Evolutionary conservation across 345 rosid genomes (phyloP).

Genomic region (Eucalyptus victrix): DNA sequence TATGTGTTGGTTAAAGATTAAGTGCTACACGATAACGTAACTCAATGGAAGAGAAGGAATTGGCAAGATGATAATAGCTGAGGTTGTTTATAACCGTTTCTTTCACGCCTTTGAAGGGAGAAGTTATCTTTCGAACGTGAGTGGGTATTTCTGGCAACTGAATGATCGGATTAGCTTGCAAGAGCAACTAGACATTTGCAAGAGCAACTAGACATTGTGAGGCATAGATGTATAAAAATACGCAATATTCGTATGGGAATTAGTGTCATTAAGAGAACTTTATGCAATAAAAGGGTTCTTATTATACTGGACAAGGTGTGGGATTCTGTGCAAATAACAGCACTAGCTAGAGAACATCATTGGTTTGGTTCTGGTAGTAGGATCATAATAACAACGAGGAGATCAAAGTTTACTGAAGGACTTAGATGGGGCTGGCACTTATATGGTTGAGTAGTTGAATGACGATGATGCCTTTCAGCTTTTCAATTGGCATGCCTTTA

Average conservation of each 20-base stretch:
- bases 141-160: neutral
- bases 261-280: neutral
- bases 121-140: neutral
- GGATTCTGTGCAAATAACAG: neutral
- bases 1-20: no score
- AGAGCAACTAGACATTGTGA: neutral
- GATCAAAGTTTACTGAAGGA: neutral
- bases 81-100: neutral
- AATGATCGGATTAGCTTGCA: neutral
- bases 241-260: neutral
- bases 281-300: neutral
- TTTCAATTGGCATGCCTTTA: neutral
- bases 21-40: no score
- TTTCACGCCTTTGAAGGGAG: neutral
- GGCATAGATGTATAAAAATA: neutral
- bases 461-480: neutral
- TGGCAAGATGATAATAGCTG: neutral
- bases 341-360: neutral
- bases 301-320: neutral
- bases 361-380: neutral
- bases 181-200: neutral
- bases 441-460: neutral
- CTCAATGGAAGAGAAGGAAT: neutral
- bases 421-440: neutral
- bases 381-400: neutral